Conservation (phyloP, 2,329 filamentous ascomycete species). For the Pseudonectria foliicola region DNA sequence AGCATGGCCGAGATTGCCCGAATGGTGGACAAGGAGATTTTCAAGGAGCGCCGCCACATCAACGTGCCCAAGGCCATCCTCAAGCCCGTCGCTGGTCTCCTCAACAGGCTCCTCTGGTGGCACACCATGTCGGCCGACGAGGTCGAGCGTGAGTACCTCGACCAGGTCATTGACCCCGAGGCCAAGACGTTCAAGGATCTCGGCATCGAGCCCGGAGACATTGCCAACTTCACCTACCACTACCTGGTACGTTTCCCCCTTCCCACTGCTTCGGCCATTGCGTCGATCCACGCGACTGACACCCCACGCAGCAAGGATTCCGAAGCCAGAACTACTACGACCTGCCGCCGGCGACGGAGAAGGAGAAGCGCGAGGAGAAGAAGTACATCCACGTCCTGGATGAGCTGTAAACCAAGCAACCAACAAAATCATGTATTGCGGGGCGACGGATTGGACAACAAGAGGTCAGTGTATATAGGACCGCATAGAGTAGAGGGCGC, state of each 20-base stretch:
- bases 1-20: constrained; percentile 79
- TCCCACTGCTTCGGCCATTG: background rate
- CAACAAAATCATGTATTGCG: constrained; percentile 6
- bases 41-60: constrained; percentile 82
- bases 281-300: constrained; percentile 5
- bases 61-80: constrained; percentile 79
- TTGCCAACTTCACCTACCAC: constrained; percentile 82
- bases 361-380: constrained; percentile 89
- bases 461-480: constrained; percentile 25
- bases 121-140: constrained; percentile 74
- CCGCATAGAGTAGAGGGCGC: constrained; percentile 19
- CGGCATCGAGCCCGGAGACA: constrained; percentile 79
- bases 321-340: constrained; percentile 86
- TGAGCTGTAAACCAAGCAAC: constrained; percentile 56
- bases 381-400: constrained; percentile 94
- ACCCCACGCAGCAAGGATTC: constrained; percentile 65
- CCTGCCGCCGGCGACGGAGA: constrained; percentile 87
- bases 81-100: constrained; percentile 63
- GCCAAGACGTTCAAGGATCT: constrained; percentile 97
- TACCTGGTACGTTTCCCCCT: constrained; percentile 66
- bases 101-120: constrained; percentile 89
- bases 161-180: constrained; percentile 81
- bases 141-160: constrained; percentile 85
- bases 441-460: constrained; percentile 12
- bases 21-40: constrained; percentile 85